Evolutionary conservation across 2,329 filamentous ascomycete genomes (phyloP).

Genomic region (Aspergillus proliferans): DNA sequence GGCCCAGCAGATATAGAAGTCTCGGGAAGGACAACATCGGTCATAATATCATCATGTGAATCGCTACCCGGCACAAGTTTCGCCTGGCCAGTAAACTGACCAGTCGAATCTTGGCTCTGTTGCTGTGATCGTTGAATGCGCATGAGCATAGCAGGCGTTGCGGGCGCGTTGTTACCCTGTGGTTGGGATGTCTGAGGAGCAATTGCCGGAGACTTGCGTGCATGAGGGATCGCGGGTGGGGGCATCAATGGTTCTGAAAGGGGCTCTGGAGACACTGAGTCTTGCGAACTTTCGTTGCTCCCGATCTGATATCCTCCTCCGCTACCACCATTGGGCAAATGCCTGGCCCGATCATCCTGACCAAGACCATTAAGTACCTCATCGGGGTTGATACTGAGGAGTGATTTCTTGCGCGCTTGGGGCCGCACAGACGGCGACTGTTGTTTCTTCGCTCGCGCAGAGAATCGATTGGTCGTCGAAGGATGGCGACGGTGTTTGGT

Average conservation of each 20-base stretch:
- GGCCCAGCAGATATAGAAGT: conserved; percentile 48
- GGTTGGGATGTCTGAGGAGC: conserved; percentile 24
- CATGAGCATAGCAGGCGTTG: conserved; percentile 86
- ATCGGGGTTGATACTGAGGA: conserved; percentile 26
- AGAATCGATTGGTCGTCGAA: conserved; percentile 27
- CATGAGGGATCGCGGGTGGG: conserved; percentile 41
- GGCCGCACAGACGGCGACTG: conserved; percentile 41
- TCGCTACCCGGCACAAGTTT: conserved; percentile 33
- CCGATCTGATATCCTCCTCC: conserved; percentile 23
- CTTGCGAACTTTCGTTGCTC: conserved; percentile 42
- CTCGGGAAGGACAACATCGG: conserved; percentile 68
- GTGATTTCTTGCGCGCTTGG: conserved; percentile 31
- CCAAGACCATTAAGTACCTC: conserved; percentile 30
- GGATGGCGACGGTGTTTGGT: conserved; percentile 33
- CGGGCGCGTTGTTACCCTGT: conserved; percentile 49
- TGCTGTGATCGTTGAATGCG: conserved; percentile 53
- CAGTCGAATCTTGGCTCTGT: conserved; percentile 30
- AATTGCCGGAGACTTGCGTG: conserved; percentile 36
- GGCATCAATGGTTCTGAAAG: conserved; percentile 47
- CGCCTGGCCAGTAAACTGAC: conserved; percentile 29
- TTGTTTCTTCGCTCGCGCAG: conserved; percentile 32
- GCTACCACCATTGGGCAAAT: conserved; percentile 21
- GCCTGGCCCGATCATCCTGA: conserved; percentile 29
- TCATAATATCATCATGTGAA: conserved; percentile 52
- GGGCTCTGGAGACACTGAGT: conserved; percentile 46